Base-by-base conservation (phyloP, 2,329 filamentous ascomycete genomes). In the Exophiala spinifera region DNA sequence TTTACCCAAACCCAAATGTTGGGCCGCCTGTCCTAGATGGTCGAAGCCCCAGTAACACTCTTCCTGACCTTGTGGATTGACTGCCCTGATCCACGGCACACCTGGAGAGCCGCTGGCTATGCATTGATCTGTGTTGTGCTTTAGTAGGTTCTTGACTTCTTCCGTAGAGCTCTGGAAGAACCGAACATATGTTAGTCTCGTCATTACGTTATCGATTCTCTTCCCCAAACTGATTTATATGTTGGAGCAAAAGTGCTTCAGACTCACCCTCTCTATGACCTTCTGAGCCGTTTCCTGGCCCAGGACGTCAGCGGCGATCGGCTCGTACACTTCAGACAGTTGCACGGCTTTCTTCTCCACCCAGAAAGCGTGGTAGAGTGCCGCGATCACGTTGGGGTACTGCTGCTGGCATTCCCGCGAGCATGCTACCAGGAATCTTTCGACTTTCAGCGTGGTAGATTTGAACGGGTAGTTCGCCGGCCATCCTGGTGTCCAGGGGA, bases 21-120 rank as follows among this genome's bases (percentile, higher is more conserved):
- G 74, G 34, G 72, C 70, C 4, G 84, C 69, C 62, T 79, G 76
- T 1, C 77, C 81, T 44, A 85, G 59, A 66, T 83, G 80, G 69
- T 85, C 82, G 11, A 85, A 75, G 0, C 82, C 82, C 77, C 79
- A 85, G 62, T 79, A 84, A 1, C 67, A 68, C 58, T 84, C 79
- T 37, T 67, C 81, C 63, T 78, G 67, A 0, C 81, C 81, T 47
- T 78, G 69, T 13, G 65, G 45, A 65, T 84, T 80, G 33, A 75
- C 80, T 48, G 79, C 81, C 66, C 72, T 68, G 63, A 83, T 79
- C 77, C 79, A 85, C 2, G 82, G 82, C 46, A 85, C 62, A 1
- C 82, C 82, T 70, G 85, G 85, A 1, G 79, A 79, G 1, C 80
- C 82, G 20, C 76, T 72, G 17, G 69, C 68, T 20, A 84, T 71